A percentile compares a stretch with the other conserved stretches of the same genome.
Evolutionary conservation across 495 filamentous ascomycete species (phyloP).

Genomic region (Neurospora africana): DNA sequence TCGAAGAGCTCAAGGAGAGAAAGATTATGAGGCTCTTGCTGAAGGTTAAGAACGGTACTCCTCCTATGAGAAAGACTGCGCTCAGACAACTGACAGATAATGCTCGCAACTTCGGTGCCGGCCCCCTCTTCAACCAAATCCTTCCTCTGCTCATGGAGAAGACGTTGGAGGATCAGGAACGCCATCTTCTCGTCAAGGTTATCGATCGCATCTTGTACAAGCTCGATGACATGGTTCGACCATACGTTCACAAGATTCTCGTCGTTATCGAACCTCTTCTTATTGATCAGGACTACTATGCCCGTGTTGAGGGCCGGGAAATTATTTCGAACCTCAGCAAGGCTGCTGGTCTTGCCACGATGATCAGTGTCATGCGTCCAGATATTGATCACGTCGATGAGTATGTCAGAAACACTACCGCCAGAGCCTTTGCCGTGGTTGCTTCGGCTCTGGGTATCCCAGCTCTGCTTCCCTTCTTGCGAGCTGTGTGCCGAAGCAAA

Average conservation of each 20-base stretch:
- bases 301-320: constrained; percentile 93
- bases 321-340: constrained; percentile 97
- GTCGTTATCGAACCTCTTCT: constrained; percentile 98
- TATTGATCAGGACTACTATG: constrained; percentile 99
- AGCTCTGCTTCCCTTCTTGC: constrained; percentile 85
- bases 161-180: constrained; percentile 95
- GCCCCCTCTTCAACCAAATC: constrained; percentile 94
- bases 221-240: constrained; percentile 90
- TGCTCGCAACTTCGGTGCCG: constrained; percentile 91
- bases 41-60: constrained; percentile 99
- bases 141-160: constrained; percentile 97
- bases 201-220: constrained; percentile 99
- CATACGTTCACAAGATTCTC: constrained; percentile 95
- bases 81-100: constrained; percentile 96
- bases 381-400: constrained; percentile 99
- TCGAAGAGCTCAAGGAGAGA: constrained; percentile 93
- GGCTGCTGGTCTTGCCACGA: constrained; percentile 92
- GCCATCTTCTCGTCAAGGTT: constrained; percentile 96
- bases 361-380: constrained; percentile 98
- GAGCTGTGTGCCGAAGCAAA: constrained; percentile 92
- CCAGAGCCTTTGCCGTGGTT: constrained; percentile 93
- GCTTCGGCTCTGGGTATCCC: constrained; percentile 95
- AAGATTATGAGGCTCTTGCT: constrained; percentile 97
- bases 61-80: constrained; percentile 98
- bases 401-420: constrained; percentile 98